phyloP scores from a whole-genome alignment of 345 rosid species.

The Xanthoceras sorbifolium region DNA sequence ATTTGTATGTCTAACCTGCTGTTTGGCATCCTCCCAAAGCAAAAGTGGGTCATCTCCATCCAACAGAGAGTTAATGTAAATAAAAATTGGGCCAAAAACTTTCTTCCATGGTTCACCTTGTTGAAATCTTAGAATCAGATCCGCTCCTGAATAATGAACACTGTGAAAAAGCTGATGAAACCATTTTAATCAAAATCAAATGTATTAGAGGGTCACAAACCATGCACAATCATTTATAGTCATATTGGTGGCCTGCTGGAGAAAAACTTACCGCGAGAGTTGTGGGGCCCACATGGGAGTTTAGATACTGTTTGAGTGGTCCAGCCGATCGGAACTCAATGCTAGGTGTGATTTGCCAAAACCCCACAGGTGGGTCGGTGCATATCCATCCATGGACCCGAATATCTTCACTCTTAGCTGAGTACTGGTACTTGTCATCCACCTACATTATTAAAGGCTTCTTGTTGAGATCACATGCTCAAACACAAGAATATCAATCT shows the following conservation, averaged over 20 bases:
- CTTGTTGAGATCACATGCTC: not conserved
- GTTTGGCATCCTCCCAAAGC: conserved; percentile 85
- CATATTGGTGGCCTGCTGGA: not conserved
- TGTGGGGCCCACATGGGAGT: conserved; percentile 87
- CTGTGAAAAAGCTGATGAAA: conserved; percentile 72
- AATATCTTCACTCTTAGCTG: conserved; percentile 62
- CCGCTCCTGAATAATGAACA: conserved; percentile 86
- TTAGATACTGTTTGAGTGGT: conserved; percentile 75
- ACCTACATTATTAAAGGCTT: conserved; percentile 44
- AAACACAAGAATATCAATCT: not conserved
- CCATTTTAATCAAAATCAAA: not conserved
- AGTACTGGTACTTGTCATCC: conserved; percentile 89
- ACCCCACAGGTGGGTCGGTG: conserved; percentile 62
- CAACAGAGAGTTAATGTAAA: conserved; percentile 67
- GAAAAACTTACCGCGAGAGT: conserved; percentile 66
- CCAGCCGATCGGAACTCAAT: conserved; percentile 89
- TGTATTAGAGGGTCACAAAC: not conserved
- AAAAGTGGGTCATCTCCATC: conserved; percentile 44
- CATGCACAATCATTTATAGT: not conserved
- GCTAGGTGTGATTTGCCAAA: conserved; percentile 98
- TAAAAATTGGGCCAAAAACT: conserved; percentile 84
- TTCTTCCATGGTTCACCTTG: conserved; percentile 79
- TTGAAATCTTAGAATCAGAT: conserved; percentile 52
- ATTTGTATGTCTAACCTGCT: conserved; percentile 48
- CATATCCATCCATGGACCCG: conserved; percentile 91